Evolutionary conservation across 1,284 basidiomycete genomes (phyloP), one percentile per base, ranked within the genome.

Genomic region (Marasmius fiardii): DNA sequence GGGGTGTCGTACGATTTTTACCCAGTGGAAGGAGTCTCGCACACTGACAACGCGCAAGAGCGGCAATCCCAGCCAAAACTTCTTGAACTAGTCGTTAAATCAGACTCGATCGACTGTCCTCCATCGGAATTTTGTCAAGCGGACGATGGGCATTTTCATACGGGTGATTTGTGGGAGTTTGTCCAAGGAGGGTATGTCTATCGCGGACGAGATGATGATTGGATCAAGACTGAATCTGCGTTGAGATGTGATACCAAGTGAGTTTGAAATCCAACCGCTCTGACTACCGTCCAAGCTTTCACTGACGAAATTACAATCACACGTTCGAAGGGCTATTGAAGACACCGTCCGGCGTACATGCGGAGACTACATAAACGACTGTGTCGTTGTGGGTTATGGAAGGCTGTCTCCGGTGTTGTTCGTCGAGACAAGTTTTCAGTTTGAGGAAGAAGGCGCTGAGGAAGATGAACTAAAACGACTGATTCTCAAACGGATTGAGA

Each of bases 1-100:
- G 77, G 78, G 21, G 77, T 80, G 21, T 77, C 77, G n/a, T 88
- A 87, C 59, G 74, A 68, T 5, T 87, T 89, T 66, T 64, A 77
- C 43, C 81, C 85, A 45, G 74, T 82, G 68, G 68, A 16, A 68
- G n/a, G n/a, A n/a, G n/a, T n/a, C n/a, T n/a, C n/a, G n/a, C n/a
- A n/a, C n/a, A n/a, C n/a, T n/a, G n/a, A n/a, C n/a, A n/a, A n/a
- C n/a, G 4, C 28, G 28, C 64, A 51, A 65, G 69, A 34, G 72
- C 69, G 5, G 28, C 5, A 31, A 31, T 4, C 5, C 10, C 28
- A 31, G 28, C 28, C 5, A 31, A 31, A 10, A 39, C 62, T 82
- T 52, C 66, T 78, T 41, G 81, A 83, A 62, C 71, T 81, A 16
- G 70, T 82, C 63, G 75, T 82, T 54, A 74, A 74, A 34, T 68